Conservation (phyloP, 441 rosid species). For the Dalechampia spathulata region DNA sequence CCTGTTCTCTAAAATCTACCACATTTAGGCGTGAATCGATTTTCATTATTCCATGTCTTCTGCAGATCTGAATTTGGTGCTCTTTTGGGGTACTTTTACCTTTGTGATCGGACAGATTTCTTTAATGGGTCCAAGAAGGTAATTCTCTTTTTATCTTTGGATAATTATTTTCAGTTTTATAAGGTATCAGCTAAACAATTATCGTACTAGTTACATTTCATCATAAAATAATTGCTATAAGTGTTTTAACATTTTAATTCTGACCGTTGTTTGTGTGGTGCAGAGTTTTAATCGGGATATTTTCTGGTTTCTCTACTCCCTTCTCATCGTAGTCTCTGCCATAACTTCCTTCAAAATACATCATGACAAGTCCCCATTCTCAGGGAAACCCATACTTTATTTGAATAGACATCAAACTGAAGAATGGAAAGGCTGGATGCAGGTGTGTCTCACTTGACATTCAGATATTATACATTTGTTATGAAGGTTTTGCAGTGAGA, state of each 20-base stretch:
- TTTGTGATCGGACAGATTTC: slow-evolving; percentile 75
- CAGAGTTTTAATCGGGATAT: slow-evolving; percentile 94
- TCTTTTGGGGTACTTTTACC: slow-evolving; percentile 61
- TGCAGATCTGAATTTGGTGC: slow-evolving; percentile 86
- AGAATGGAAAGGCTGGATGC: slow-evolving; percentile 99
- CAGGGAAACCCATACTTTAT: slow-evolving; percentile 77
- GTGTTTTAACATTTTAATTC: slow-evolving; percentile 13
- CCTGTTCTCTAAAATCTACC: too few species aligned
- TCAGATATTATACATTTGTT: not conserved
- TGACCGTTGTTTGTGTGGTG: slow-evolving; percentile 20
- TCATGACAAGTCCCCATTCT: slow-evolving; percentile 72
- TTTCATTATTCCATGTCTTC: not conserved
- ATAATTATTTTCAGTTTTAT: too few species aligned
- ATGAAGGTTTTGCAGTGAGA: not conserved
- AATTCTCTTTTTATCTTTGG: too few species aligned
- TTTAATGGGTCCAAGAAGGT: slow-evolving; percentile 80
- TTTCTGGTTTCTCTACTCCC: slow-evolving; percentile 87
- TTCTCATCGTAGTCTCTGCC: slow-evolving; percentile 84
- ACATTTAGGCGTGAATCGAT: not conserved
- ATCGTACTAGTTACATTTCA: too few species aligned
- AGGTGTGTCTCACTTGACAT: slow-evolving; percentile 45
- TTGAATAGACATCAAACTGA: slow-evolving; percentile 98
- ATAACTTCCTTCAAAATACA: slow-evolving; percentile 86
- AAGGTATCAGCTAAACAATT: too few species aligned
- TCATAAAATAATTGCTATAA: too few species aligned